Base-by-base conservation (phyloP, 2,329 filamentous ascomycete species). In the Trichoderma atroviride region DNA sequence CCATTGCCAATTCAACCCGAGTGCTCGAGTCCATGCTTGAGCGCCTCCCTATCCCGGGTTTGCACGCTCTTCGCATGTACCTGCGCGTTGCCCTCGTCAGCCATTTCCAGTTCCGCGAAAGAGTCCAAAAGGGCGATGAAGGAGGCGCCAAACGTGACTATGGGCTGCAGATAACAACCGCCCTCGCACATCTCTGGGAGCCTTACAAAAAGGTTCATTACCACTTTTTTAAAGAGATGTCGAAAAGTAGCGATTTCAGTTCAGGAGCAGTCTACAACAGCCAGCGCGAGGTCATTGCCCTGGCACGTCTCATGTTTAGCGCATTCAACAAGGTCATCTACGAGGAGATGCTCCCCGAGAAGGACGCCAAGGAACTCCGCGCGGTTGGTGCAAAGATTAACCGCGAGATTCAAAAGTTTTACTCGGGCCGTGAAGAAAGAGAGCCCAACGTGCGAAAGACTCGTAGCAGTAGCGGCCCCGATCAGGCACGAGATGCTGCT, bases 1-100 rank as follows among this genome's bases (percentile, higher is more conserved):
- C 88, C 27, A 86, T 97, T 72, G 79, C 83, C 3, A 85, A 91
- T 72, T 91, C 92, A 5, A 87, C 83, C 62, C 79, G 83, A 62
- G 83, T 97, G 31, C 81, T 97, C 35, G 83, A 89, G 64, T 77
- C 87, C 62, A 94, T 94, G 90, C 66, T 77, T 47, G 62, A 69
- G 29, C 74, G 76, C 24, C 75, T 79, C 61, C 53, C 76, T 13
- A 76, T 81, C 3, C 85, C 86, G 1, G 88, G 91, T 72, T 72
- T 86, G 5, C 76, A 79, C 50, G 77, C 83, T 22, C 78, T 91
- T 70, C 81, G 83, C 50, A 76, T 83, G 7, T 92, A 89, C 77
- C 81, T 92, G 33, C 82, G 85, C 43, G 79, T 87, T 16, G 85
- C 88, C 5, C 79, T 88, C 56, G 81, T 80, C 59, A 84, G 77